Evolutionary conservation across 129 eudicot species (phyloP), one percentile per base, ranked within the genome.

Genomic region (Flaveria sonorensis): DNA sequence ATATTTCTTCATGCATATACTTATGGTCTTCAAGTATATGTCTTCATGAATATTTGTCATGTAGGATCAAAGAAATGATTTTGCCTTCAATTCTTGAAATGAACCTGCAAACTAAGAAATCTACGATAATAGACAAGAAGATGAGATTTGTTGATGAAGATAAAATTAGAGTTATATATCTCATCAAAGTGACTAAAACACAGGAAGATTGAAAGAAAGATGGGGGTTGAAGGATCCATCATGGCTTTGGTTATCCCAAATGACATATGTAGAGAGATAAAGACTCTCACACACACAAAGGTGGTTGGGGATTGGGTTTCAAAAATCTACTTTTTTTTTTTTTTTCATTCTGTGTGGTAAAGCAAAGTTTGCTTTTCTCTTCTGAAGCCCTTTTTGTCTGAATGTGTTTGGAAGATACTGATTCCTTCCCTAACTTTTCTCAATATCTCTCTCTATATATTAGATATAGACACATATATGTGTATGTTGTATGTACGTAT

Each of bases 341-440:
- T 56, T 47, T 74, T 42, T 60, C 57, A 59, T 74, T 60, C 59
- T 60, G 78, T 70, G 55, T 42, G 40, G 70, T 74, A 28, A 74
- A 74, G 78, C 78, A 74, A 42, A 74, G 21, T 57, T 42, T 60
- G 78, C 78, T 74, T 59, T 74, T 74, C 70, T 60, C 78, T 74
- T 74, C 70, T 74, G 78, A 36, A 24, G 15, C 28, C 42, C 45
- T 19, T 67, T 63, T 74, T 74, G 78, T 74, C 78, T 60, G 43
- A 45, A 74, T 21, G 78, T 74, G 78, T 74, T 74, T 74, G 78
- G 78, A 74, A 42, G 40, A 23, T 59, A 60, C 30, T 0, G 24
- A 59, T 74, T 59, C 78, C 52, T 42, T 55, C 51, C 28, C 40
- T 5, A 36, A 36, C 40, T 36, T 36, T 36, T 36, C 40, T 36